Conservation (phyloP, 2,329 filamentous ascomycete species). For the Penicillium sp. region DNA sequence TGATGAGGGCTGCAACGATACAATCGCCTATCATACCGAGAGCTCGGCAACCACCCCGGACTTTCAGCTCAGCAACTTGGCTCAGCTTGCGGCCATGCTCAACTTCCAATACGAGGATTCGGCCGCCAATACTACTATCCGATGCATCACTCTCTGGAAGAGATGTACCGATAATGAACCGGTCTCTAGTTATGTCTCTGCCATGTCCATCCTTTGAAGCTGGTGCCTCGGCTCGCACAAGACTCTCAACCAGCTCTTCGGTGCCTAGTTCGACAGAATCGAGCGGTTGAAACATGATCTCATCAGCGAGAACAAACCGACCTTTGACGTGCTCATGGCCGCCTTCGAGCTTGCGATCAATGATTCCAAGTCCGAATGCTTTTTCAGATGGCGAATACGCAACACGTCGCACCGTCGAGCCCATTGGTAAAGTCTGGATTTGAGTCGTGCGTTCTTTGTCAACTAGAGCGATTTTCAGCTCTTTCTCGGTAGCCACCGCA, state of each 20-base stretch:
- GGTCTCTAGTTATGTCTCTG: constrained; percentile 58
- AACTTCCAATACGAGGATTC: constrained; percentile 83
- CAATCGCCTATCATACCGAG: constrained; percentile 73
- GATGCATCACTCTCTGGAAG: constrained; percentile 64
- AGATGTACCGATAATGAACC: constrained; percentile 90
- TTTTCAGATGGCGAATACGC: constrained; percentile 79
- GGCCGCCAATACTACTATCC: constrained; percentile 61
- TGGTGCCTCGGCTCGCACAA: constrained; percentile 74
- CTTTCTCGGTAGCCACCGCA: constrained; percentile 73
- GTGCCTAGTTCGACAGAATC: constrained; percentile 67
- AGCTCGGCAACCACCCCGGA: constrained; percentile 80
- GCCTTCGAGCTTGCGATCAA: constrained; percentile 69
- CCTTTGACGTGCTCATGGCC: constrained; percentile 76
- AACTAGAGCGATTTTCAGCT: constrained; percentile 77
- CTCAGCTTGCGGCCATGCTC: constrained; percentile 70
- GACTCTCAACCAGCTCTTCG: constrained; percentile 79
- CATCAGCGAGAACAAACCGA: constrained; percentile 86
- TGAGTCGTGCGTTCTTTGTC: constrained; percentile 87
- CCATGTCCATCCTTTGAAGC: constrained; percentile 60
- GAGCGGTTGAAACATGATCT: constrained; percentile 79
- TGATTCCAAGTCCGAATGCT: constrained; percentile 84
- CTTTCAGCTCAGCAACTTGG: constrained; percentile 66
- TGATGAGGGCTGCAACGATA: constrained; percentile 85
- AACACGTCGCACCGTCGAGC: constrained; percentile 81
- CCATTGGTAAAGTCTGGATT: constrained; percentile 75